Evolutionary conservation across 192 early-diverging fungal genomes (phyloP), one percentile per base, ranked within the genome.

Genomic region (Coemansia sp.): DNA sequence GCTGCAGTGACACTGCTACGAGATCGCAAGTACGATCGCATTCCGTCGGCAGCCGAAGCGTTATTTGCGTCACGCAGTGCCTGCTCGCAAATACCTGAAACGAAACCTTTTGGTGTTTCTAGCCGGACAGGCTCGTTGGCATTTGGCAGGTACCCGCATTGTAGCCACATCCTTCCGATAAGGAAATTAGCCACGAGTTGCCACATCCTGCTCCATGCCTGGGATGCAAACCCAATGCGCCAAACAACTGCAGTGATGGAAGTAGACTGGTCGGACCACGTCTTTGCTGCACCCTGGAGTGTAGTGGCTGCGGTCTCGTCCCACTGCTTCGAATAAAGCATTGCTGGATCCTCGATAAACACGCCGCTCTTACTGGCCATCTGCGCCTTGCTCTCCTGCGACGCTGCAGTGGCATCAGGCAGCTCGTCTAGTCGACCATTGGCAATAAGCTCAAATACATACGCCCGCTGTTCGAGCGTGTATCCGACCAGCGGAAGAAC

Each of bases 401-500:
- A 21, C 2, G 2, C 56, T 48, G 56, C 63, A 31, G 51, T 63
- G 30, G 16, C 65, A 5, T 53, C 28, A 42, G 64, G 51, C 63
- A 71, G 26, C 31, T 56, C 48, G 56, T 59, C 65, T 33, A 64
- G 21, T 7, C 45, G 46, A 3, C 58, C 58, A 3, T 56, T 16
- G 20, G 21, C 42, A 15, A 64, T 52, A 13, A 66, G 26, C 4
- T 20, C 42, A 28, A 82, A 58, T 16, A 74, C 59, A 28, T 35
- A 59, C 4, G 68, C 49, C 1, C 79, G 79, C 43, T 65, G 59
- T 8, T 30, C 40, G 13, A 82, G 59, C 2, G 61, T 21, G 42
- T 68, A 31, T 30, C 46, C 56, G 8, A 83, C 67, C 7, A 97
- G 70, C 1, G 97, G 95, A 57, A 94, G 87, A 35, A 99, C 75